These are phyloP conservation scores for Dendrobium nobile DNA, from an alignment of 106 monocot species.

Conservation along the genomic window DNA sequence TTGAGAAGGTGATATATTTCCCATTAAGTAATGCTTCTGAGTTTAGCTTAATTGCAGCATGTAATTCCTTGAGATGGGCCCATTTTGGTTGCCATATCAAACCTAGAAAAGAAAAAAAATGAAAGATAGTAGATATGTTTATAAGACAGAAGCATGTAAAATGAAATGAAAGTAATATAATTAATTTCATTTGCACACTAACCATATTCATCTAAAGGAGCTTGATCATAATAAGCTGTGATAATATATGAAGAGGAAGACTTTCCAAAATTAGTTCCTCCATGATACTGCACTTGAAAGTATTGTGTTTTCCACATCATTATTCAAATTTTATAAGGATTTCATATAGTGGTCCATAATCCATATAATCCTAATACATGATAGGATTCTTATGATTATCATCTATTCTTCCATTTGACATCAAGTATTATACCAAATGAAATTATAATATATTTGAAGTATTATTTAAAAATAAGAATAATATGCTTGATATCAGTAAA, in stretches of 20 bases:
- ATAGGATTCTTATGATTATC: not conserved
- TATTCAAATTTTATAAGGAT: not conserved
- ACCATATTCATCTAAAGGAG: conserved; percentile 99
- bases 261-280: conserved; percentile 88
- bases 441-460: too few species aligned
- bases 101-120: conserved; percentile 22
- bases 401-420: not conserved
- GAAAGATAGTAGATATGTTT: not conserved
- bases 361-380: not conserved
- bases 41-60: conserved; percentile 46
- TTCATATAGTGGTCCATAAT: not conserved
- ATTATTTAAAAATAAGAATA: too few species aligned
- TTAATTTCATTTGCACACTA: not conserved
- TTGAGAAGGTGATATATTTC: conserved; percentile 25
- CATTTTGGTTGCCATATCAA: conserved; percentile 73
- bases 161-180: not conserved
- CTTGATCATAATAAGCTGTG: conserved; percentile 80
- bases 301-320: not conserved
- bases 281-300: conserved; percentile 68
- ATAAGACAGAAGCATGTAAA: not conserved
- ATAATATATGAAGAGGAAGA: conserved; percentile 59
- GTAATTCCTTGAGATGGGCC: conserved; percentile 81
- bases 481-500: too few species aligned
- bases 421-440: not conserved
- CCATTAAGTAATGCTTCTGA: conserved; percentile 58